Percentiles rank a stretch among this genome's conserved stretches.
These are phyloP conservation scores for Cladophialophora bantiana DNA, from an alignment of 2,329 filamentous ascomycete genomes.

Conservation along the genomic window DNA sequence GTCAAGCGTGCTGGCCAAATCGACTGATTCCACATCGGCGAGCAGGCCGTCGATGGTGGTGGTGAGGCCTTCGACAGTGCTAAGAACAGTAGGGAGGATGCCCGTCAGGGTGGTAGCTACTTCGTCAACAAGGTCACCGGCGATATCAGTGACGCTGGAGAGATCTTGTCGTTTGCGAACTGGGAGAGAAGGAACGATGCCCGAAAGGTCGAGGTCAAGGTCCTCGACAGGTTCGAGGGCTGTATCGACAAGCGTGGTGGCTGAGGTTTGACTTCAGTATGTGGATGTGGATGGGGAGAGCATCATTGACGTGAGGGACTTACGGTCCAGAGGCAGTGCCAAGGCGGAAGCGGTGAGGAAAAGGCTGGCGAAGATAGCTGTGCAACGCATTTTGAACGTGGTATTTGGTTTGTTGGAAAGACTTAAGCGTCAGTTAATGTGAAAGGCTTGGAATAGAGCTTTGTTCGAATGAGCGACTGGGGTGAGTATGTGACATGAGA, in stretches of 20 bases:
- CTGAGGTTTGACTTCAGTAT: neutral
- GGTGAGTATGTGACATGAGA: slow-evolving; percentile 14
- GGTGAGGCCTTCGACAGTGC: slow-evolving; percentile 23
- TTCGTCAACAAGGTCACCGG: slow-evolving; percentile 13
- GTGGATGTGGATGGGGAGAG: neutral
- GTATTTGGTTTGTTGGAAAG: neutral
- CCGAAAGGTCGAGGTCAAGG: neutral
- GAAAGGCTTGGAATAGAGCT: neutral
- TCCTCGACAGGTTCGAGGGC: slow-evolving; percentile 24
- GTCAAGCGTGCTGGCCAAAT: slow-evolving; percentile 21
- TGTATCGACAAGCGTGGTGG: neutral
- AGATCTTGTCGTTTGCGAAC: slow-evolving; percentile 11
- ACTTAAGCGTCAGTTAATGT: slow-evolving; percentile 7
- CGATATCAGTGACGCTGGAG: slow-evolving; percentile 14
- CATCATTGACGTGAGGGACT: neutral
- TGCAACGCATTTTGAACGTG: slow-evolving; percentile 36
- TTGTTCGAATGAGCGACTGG: slow-evolving; percentile 5
- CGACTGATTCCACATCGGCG: slow-evolving; percentile 7
- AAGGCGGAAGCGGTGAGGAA: slow-evolving; percentile 31
- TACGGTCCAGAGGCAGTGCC: slow-evolving; percentile 35
- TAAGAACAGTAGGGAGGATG: slow-evolving; percentile 22
- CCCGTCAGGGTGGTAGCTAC: slow-evolving; percentile 21
- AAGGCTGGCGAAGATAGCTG: slow-evolving; percentile 32
- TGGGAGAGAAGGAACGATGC: too few relatives aligned
- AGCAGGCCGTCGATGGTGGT: slow-evolving; percentile 18